Conservation (phyloP, 805 yeast species). For the Metschnikowia picachoensis region DNA sequence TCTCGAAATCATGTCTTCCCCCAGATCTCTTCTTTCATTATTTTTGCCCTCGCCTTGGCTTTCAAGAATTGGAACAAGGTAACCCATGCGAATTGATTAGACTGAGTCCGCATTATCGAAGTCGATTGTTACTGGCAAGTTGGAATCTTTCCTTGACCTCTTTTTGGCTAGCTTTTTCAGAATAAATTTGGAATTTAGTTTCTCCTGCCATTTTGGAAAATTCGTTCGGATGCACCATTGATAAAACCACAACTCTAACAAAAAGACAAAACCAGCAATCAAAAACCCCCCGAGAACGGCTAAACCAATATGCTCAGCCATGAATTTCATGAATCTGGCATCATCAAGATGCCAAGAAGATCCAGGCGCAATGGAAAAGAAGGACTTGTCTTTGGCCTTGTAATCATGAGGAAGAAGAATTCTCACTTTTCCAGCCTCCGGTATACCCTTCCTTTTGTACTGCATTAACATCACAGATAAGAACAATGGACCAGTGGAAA, state of each 20-base stretch:
- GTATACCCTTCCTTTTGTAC: constrained; percentile 75
- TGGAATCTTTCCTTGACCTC: constrained; percentile 53
- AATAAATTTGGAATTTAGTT: constrained; percentile 10
- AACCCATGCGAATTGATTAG: neutral
- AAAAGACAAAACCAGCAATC: constrained; percentile 42
- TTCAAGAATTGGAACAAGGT: too few relatives aligned
- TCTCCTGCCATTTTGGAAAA: constrained; percentile 23
- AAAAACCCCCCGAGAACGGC: constrained; percentile 70
- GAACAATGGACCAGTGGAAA: constrained; percentile 87
- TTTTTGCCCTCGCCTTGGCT: neutral
- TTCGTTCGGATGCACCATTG: constrained; percentile 29
- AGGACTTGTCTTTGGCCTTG: constrained; percentile 55
- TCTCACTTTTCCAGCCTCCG: constrained; percentile 61
- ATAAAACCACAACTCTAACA: constrained; percentile 39
- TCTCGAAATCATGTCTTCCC: too few relatives aligned
- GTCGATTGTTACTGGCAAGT: constrained; percentile 42
- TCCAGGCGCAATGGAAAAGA: constrained; percentile 74
- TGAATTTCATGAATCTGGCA: constrained; percentile 68
- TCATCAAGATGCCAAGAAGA: constrained; percentile 93
- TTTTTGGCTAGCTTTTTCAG: constrained; percentile 23
- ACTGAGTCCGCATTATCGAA: constrained; percentile 17
- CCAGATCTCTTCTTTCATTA: too few relatives aligned
- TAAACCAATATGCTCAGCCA: constrained; percentile 70
- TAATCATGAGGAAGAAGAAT: constrained; percentile 72
- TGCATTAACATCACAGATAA: constrained; percentile 84